These are phyloP conservation scores for Nakazawaea wyomingensis DNA, from an alignment of 805 yeast genomes.

Conservation along the genomic window DNA sequence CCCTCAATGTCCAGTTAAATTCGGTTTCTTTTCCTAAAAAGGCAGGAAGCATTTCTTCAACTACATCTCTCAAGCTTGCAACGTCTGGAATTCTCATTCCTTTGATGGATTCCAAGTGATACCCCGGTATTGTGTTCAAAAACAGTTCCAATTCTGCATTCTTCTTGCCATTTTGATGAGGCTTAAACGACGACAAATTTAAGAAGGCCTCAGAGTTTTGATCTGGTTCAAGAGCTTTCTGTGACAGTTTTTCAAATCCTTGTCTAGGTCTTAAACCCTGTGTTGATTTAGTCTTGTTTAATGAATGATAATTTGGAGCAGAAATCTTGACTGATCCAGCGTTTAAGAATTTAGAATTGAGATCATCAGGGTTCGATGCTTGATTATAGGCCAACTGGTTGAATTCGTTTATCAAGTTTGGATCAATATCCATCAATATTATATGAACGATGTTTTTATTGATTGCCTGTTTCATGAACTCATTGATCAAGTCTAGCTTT, in stretches of 20 bases:
- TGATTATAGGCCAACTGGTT: conserved; percentile 2
- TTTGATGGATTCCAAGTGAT: conserved; percentile 33
- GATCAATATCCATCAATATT: conserved; percentile 27
- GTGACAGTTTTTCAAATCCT: not conserved
- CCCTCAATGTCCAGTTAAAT: conserved; percentile 77
- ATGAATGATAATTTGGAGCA: conserved; percentile 4
- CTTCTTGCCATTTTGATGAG: not conserved
- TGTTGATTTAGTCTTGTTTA: conserved; percentile 15
- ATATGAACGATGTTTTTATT: conserved; percentile 19
- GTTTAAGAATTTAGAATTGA: conserved; percentile 18
- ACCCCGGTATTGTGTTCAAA: conserved; percentile 25
- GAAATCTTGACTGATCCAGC: conserved; percentile 26
- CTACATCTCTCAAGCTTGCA: conserved; percentile 23
- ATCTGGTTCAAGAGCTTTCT: conserved; percentile 7
- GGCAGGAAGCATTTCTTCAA: conserved; percentile 24
- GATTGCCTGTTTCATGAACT: conserved; percentile 31
- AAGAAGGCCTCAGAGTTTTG: conserved; percentile 1
- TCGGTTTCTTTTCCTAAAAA: conserved; percentile 83
- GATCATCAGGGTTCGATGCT: not conserved
- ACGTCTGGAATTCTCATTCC: conserved; percentile 26
- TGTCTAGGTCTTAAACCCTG: conserved; percentile 6
- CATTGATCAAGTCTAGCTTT: conserved; percentile 38
- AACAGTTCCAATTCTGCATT: conserved; percentile 11
- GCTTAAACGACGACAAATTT: no score
- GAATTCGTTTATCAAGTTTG: conserved; percentile 19